Base-by-base conservation (phyloP, 352 stramenopile genomes). In the Globisporangium canariense region DNA sequence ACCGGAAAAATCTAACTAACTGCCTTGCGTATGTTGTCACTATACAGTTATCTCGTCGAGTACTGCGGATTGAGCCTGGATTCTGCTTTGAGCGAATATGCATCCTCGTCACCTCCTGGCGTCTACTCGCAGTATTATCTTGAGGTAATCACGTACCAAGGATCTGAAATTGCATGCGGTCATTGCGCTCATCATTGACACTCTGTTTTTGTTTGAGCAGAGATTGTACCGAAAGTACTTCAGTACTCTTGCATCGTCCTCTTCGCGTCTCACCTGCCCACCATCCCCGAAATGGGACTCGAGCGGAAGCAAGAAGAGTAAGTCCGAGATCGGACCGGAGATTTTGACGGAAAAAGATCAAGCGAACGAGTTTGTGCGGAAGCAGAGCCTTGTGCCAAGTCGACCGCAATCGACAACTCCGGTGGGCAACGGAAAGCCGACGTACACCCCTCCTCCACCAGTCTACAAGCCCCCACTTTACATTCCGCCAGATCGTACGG, bases 201-300 rank as follows among this genome's bases (percentile, higher is more conserved):
- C 14, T 32, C 13, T 56, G 20, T 9, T 13, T 38, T 36, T 14
- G 16, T 20, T 53, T 43, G n/a, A 55, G 14, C 55, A 90, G 75
- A 68, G 68, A 62, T 60, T 96, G 51, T 96, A 93, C 30, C 78
- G 83, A 38, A 93, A 90, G 69, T 96, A 94, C 60, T 91, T 81
- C 49, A 79, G 69, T 9, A 93, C 83, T 14, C 66, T 96, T 14
- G 67, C 79, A 47, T 84, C 83, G 25, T 69, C 79, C 22, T 67
- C 76, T 8, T 73, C 72, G 58, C 72, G 74, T 9, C 40, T 96
- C 28, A 61, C 73, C 30, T 79, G 78, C 53, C 78, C 85, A 28
- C 60, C 74, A 7, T 68, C 81, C 62, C 87, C 87, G 0, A 81
- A 81, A 55, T 95, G 87, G 87, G 82, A 90, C 52, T 71, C 68